A percentile compares a stretch with the other conserved stretches of the same genome.
Conservation (phyloP, 208 protist species). For the Strigomonas culicis region DNA sequence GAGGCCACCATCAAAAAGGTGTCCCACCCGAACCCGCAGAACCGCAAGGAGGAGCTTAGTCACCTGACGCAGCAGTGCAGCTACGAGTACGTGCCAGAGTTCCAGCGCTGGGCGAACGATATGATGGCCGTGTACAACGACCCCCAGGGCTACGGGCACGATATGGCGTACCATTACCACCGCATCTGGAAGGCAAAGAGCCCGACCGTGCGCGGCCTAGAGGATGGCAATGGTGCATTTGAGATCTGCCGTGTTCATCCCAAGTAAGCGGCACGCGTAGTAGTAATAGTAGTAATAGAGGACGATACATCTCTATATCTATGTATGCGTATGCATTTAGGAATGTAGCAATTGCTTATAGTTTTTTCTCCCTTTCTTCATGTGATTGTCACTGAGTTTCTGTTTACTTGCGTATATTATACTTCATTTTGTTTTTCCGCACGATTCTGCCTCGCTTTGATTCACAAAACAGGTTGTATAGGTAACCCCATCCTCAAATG, state of each 20-base stretch:
- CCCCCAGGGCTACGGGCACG: constrained; percentile 76
- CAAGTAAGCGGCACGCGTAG: too few species aligned
- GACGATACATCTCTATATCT: too few species aligned
- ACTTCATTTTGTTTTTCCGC: not conserved
- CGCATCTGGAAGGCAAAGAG: constrained; percentile 90
- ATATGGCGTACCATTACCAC: constrained; percentile 91
- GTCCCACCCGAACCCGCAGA: constrained; percentile 68
- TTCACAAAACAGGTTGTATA: too few species aligned
- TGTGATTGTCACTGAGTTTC: too few species aligned
- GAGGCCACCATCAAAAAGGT: constrained; percentile 39
- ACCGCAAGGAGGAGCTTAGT: constrained; percentile 82
- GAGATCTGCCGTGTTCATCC: constrained; percentile 74
- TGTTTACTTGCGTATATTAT: not conserved
- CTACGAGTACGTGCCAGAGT: constrained; percentile 91
- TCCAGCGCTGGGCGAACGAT: constrained; percentile 89
- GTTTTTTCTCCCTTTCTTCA: not conserved
- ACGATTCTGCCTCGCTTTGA: not conserved
- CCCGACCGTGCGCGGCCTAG: constrained; percentile 59
- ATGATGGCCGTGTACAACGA: constrained; percentile 90
- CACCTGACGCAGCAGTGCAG: constrained; percentile 84
- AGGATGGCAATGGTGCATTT: constrained; percentile 80
- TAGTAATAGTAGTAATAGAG: too few species aligned
- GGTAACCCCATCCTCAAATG: too few species aligned
- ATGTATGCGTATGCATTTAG: not conserved
- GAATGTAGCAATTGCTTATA: not conserved